Evolutionary conservation across 345 rosid genomes (phyloP).

Genomic region (Microcos paniculata): DNA sequence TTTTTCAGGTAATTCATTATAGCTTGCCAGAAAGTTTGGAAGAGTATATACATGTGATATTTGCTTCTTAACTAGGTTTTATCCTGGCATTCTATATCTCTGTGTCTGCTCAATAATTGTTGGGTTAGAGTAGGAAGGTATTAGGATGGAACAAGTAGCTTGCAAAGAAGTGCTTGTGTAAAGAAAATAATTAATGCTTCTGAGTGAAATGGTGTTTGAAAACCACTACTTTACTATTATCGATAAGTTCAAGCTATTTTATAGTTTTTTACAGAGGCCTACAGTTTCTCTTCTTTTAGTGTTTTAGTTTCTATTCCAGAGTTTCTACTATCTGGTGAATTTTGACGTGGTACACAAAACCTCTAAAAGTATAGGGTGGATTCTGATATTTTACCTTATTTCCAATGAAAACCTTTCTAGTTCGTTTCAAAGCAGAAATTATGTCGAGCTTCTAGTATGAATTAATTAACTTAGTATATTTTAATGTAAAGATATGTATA

Average conservation of each 20-base stretch:
- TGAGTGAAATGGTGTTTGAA: neutral
- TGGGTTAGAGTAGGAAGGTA: neutral
- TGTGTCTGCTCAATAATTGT: neutral
- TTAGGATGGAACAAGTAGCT: neutral
- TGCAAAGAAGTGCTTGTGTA: neutral
- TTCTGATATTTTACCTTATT: no score
- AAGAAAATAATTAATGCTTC: neutral
- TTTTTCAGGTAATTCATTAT: slow-evolving; percentile 82
- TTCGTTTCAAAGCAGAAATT: neutral
- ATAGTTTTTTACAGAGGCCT: neutral
- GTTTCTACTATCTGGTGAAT: neutral
- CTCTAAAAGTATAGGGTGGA: no score
- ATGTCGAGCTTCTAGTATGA: neutral
- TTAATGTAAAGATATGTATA: neutral
- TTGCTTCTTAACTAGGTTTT: slow-evolving; percentile 19
- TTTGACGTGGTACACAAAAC: neutral
- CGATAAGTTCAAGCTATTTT: neutral
- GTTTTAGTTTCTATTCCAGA: neutral
- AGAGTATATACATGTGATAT: slow-evolving; percentile 90
- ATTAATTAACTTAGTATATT: neutral
- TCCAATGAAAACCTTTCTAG: no score
- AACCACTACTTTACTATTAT: neutral
- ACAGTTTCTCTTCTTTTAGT: no score
- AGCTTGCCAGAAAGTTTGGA: slow-evolving; percentile 98
- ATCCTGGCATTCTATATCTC: slow-evolving; percentile 15